Base-by-base conservation (phyloP, 352 stramenopile genomes). In the Blastocystis sp. region DNA sequence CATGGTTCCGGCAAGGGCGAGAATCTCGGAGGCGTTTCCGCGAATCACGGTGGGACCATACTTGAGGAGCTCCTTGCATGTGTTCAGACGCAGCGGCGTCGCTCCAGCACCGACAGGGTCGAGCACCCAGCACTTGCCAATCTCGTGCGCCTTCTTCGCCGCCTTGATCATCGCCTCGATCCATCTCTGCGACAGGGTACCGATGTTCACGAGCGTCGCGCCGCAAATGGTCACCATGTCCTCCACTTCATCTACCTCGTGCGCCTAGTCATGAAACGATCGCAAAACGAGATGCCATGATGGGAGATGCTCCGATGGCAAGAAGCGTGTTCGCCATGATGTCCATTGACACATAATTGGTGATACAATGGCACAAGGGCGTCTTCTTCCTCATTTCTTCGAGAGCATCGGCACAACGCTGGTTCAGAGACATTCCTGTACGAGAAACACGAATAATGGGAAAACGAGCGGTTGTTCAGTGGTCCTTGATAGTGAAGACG, bases 341-440 rank as follows among this genome's bases (percentile, higher is more conserved):
- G 45, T 89, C 79, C 79, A 89, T 89, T 12, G 79, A 77, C 37
- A 89, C 79, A 26, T 67, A 89, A 51, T 89, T 89, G 33, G 79
- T 89, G 41, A 89, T 89, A 6, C 67, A 80, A 89, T 89, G 79
- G 41, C 63, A 77, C n/a, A 89, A 65, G 33, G 79, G 79, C 19
- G 50, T 61, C 24, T 74, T 70, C 41, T 63, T 89, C 21, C 79
- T 51, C 79, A 89, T 89, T 26, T 31, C 33, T 26, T 80, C 79
- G 29, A 89, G 79, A 62, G 79, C 79, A 10, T 89, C 67, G 26
- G 55, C 79, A 60, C 63, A 77, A 26, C 66, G 63, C 39, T 77
- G 37, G 29, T 89, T 89, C 60, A 89, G 62, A 3, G 51, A 69
- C 37, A 85, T 67, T 62, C 3, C 6, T 6, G 16, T 39, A 37